phyloP scores from a whole-genome alignment of 352 stramenopile genomes.

The Pythium graminicola region DNA sequence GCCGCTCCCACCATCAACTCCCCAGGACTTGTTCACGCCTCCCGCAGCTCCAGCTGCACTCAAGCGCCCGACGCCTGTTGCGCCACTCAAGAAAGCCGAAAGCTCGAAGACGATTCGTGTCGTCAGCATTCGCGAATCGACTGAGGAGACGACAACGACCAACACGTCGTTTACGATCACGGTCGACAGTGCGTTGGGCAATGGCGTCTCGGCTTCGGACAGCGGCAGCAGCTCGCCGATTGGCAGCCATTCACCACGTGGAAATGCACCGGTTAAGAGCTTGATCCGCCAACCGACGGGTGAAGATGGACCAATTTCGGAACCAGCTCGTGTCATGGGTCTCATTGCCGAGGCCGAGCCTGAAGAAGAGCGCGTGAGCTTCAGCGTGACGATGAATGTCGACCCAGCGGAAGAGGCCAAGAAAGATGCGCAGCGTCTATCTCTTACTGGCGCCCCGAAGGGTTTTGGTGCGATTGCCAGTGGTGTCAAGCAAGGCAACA shows the following conservation, averaged over 20 bases:
- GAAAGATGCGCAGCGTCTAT: conserved; percentile 52
- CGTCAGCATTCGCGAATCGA: conserved; percentile 71
- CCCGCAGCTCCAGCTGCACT: conserved; percentile 34
- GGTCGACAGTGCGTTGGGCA: conserved; percentile 24
- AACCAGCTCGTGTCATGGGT: conserved; percentile 76
- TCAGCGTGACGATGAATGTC: conserved; percentile 73
- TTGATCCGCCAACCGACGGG: conserved; percentile 69
- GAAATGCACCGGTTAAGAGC: not conserved
- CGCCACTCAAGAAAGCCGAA: conserved; percentile 49
- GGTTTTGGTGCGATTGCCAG: conserved; percentile 15
- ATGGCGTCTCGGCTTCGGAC: conserved; percentile 14
- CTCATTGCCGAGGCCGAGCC: conserved; percentile 54
- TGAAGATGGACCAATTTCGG: conserved; percentile 59
- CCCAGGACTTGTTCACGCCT: conserved; percentile 24
- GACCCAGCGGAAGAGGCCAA: conserved; percentile 60
- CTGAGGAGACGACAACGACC: conserved; percentile 21
- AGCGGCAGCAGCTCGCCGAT: conserved; percentile 20
- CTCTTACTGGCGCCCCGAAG: conserved; percentile 32
- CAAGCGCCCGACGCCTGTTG: conserved; percentile 52
- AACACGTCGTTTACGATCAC: conserved; percentile 38
- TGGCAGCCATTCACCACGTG: conserved; percentile 8
- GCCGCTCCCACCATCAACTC: conserved; percentile 18
- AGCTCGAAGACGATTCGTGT: conserved; percentile 60
- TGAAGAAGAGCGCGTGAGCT: conserved; percentile 68
- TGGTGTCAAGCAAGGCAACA: conserved; percentile 27